These are phyloP conservation scores for Rubus idaeus DNA, from an alignment of 306 rosid species.

Conservation along the genomic window DNA sequence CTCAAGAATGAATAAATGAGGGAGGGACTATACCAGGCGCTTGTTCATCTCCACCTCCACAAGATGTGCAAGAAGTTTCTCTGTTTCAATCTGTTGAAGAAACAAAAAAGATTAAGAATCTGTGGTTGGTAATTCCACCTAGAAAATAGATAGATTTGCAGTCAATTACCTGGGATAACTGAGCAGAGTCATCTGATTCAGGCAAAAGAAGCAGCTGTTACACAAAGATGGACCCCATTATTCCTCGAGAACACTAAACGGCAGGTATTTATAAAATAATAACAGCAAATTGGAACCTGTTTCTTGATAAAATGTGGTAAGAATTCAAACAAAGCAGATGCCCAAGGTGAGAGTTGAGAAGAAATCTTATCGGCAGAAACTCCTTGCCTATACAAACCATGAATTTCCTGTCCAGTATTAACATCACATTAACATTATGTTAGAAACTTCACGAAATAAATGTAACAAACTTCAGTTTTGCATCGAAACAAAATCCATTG, in stretches of 20 bases:
- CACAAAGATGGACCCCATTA: slow-evolving; percentile 22
- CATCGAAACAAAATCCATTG: background rate
- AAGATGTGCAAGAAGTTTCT: slow-evolving; percentile 93
- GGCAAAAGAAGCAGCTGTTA: slow-evolving; percentile 87
- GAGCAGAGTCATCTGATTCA: slow-evolving; percentile 98
- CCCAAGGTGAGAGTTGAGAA: slow-evolving; percentile 96
- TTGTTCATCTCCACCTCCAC: slow-evolving; percentile 89
- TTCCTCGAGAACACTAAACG: background rate
- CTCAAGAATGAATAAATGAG: background rate
- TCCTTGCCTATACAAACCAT: slow-evolving; percentile 72
- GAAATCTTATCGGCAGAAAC: slow-evolving; percentile 64
- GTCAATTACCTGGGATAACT: slow-evolving; percentile 83
- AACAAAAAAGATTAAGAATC: slow-evolving; percentile 24
- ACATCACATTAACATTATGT: background rate
- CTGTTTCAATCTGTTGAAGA: slow-evolving; percentile 84
- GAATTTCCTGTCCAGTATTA: slow-evolving; percentile 74
- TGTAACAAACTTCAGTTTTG: background rate
- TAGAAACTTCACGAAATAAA: background rate
- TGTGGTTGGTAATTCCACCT: slow-evolving; percentile 12
- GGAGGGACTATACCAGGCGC: slow-evolving; percentile 58
- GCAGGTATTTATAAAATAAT: background rate
- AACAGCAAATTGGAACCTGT: slow-evolving; percentile 50
- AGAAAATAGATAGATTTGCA: slow-evolving; percentile 10
- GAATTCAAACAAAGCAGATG: slow-evolving; percentile 92
- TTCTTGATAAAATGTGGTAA: slow-evolving; percentile 87